Base-by-base conservation (phyloP, 768 basidiomycete species). In the Paxillus involutus region DNA sequence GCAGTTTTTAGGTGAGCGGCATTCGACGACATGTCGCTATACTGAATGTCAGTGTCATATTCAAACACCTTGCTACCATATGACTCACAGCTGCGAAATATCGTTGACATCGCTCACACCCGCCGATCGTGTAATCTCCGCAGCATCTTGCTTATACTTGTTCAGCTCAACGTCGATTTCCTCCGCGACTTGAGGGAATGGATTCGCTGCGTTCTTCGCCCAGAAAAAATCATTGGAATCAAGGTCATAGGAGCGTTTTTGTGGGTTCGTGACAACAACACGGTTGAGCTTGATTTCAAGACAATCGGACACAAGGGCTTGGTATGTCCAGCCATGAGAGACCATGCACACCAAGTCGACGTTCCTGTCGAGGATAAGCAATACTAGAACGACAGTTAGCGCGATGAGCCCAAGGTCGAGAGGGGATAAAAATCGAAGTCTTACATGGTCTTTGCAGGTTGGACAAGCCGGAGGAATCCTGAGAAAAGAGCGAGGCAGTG, bases 161-260 rank as follows among this genome's bases (percentile, higher is more conserved):
- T 88, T 94, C 60, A 98, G 73, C 70, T 98, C 97, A 6, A 78
- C 63, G 64, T 99, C 94, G 49, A 99, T 98, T 59, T 98, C 96
- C 67, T 97, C 97, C 2, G 97, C 96, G 4, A 99, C 97, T 61
- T 97, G 92, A 37, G 97, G 97, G 79, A 99, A 99, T 5, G 96
- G 96, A 56, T 90, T 92, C 8, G 91, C 86, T 1, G 95, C 93
- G 64, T 98, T 97, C 68, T 91, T 93, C 2, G 86, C 89, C 97
- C 97, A 99, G 77, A 99, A 99, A 73, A 97, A 99, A 71, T 99
- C 97, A 65, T 96, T 98, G 19, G 92, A 87, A 71, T 98, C 97
- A 33, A 99, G 85, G 72, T 99, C 97, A 62, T 98, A 98, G 0
- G 91, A 86, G 48, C 81, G 74, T 71, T 74, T 93, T 88, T 73